Evolutionary conservation across 345 rosid genomes (phyloP).

Genomic region (Raphanus sativus): DNA sequence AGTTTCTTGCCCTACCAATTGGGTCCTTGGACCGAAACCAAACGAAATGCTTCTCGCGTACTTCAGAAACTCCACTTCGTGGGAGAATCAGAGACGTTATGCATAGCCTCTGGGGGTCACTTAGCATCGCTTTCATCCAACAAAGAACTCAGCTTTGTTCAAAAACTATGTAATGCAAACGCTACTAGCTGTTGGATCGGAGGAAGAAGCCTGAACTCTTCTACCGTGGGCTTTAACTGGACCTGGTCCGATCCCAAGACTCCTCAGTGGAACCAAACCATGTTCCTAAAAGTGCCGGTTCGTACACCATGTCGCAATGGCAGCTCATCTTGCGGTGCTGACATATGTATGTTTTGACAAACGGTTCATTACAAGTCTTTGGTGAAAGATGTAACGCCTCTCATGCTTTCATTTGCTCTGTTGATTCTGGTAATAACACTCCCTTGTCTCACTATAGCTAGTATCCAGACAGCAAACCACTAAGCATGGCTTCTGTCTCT

Average conservation of each 20-base stretch:
- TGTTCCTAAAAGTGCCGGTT: conserved; percentile 32
- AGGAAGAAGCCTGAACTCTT: conserved; percentile 52
- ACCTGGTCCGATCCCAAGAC: conserved; percentile 71
- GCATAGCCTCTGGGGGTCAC: conserved; percentile 61
- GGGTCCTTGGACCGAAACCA: conserved; percentile 53
- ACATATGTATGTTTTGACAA: conserved; percentile 60
- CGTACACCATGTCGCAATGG: conserved; percentile 43
- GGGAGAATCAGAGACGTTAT: conserved; percentile 72
- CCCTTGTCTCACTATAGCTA: background rate
- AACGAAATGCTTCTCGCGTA: conserved; percentile 58
- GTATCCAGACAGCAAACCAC: background rate
- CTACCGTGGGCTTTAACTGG: conserved; percentile 49
- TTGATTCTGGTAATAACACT: conserved; percentile 56
- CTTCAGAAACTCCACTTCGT: conserved; percentile 41
- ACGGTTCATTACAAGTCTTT: conserved; percentile 44
- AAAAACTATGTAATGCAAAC: conserved; percentile 49
- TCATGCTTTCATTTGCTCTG: conserved; percentile 61
- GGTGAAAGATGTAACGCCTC: conserved; percentile 61
- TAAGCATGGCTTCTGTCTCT: background rate
- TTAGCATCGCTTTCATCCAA: conserved; percentile 60
- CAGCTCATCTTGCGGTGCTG: conserved; percentile 44
- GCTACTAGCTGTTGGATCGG: conserved; percentile 76
- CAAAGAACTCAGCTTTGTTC: conserved; percentile 54
- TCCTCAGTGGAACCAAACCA: conserved; percentile 58
- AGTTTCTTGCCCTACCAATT: conserved; percentile 64